Evolutionary conservation across 2,329 filamentous ascomycete genomes (phyloP).

Genomic region (Colletotrichum navitas): DNA sequence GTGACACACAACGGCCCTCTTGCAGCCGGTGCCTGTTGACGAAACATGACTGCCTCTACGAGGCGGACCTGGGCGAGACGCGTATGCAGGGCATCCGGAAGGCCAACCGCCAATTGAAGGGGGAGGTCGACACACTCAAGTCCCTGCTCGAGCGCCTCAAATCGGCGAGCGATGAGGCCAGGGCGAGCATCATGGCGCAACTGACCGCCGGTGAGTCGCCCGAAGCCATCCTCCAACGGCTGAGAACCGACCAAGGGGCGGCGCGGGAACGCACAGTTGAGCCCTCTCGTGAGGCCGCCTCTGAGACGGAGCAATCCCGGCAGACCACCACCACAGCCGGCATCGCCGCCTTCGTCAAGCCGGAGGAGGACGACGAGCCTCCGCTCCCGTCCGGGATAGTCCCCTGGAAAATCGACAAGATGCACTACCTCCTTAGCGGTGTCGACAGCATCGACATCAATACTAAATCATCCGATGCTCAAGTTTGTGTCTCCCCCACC

Average conservation of each 20-base stretch:
- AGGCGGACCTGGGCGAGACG: slow-evolving; percentile 33
- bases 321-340: not conserved
- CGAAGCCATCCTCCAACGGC: slow-evolving; percentile 9
- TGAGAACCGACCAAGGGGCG: not conserved
- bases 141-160: slow-evolving; percentile 27
- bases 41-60: slow-evolving; percentile 23
- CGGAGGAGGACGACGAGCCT: slow-evolving; percentile 3
- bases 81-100: slow-evolving; percentile 37
- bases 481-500: not conserved
- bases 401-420: slow-evolving; percentile 27
- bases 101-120: slow-evolving; percentile 22
- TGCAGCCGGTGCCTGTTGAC: slow-evolving; percentile 21
- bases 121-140: slow-evolving; percentile 17
- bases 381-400: slow-evolving; percentile 8
- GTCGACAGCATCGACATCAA: slow-evolving; percentile 20
- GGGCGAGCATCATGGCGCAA: slow-evolving; percentile 14
- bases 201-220: slow-evolving; percentile 14
- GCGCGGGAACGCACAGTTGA: not conserved
- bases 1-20: slow-evolving; percentile 28
- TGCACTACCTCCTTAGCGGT: slow-evolving; percentile 27
- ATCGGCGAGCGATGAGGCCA: slow-evolving; percentile 8
- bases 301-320: not conserved
- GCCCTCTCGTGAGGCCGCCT: not conserved
- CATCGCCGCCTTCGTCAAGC: not conserved
- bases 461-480: too few species aligned